These are phyloP conservation scores for Pholiota molesta DNA, from an alignment of 768 basidiomycete species.

Conservation along the genomic window DNA sequence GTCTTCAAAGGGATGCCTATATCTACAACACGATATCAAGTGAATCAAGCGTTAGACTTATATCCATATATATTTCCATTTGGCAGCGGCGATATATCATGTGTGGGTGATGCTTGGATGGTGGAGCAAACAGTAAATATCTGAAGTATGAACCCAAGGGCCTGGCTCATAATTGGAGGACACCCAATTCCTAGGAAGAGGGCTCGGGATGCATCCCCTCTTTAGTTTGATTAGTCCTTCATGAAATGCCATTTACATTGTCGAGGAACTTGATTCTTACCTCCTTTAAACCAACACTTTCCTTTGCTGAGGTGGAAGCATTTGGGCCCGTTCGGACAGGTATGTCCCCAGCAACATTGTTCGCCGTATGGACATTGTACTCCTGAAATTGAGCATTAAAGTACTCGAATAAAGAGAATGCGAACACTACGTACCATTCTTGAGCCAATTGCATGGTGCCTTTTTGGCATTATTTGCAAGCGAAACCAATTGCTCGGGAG, in stretches of 20 bases:
- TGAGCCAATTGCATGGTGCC: conserved; percentile 83
- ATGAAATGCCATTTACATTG: neutral
- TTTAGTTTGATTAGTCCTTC: conserved; percentile 17
- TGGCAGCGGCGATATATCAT: conserved; percentile 2
- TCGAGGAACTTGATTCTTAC: conserved; percentile 30
- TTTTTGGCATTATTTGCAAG: conserved; percentile 81
- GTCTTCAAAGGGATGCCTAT: neutral
- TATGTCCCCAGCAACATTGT: conserved; percentile 82
- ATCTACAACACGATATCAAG: conserved; percentile 9
- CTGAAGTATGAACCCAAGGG: neutral
- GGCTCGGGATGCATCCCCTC: conserved; percentile 49
- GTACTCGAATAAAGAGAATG: neutral
- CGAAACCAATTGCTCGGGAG: conserved; percentile 70
- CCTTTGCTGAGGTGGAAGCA: conserved; percentile 76
- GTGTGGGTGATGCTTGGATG: neutral
- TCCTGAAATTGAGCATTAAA: conserved; percentile 40
- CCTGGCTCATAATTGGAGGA: neutral
- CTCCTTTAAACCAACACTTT: conserved; percentile 89
- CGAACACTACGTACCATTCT: conserved; percentile 55
- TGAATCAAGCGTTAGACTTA: conserved; percentile 9
- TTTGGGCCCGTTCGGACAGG: conserved; percentile 77
- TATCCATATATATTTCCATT: conserved; percentile 20
- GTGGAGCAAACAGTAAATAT: conserved; percentile 9
- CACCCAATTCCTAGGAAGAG: conserved; percentile 15
- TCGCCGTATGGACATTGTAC: conserved; percentile 76